Conservation (phyloP, 2,329 filamentous ascomycete species). For the Lithohypha guttulata region DNA sequence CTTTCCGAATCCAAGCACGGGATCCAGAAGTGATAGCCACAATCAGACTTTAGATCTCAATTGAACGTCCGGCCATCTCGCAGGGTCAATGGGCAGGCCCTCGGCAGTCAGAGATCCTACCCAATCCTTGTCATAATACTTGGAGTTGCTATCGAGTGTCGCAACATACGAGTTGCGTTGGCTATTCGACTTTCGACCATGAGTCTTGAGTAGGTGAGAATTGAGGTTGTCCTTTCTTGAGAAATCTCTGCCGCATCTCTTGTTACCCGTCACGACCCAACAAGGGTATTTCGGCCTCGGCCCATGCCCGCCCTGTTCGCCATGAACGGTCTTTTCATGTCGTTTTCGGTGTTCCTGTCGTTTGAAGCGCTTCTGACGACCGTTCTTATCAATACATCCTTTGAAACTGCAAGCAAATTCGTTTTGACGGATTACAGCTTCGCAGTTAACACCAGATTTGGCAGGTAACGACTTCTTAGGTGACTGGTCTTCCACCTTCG, state of each 20-base stretch:
- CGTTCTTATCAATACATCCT: constrained; percentile 29
- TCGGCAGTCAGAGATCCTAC: constrained; percentile 33
- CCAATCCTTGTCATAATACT: constrained; percentile 35
- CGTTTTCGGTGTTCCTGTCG: constrained; percentile 40
- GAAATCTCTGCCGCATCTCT: constrained; percentile 27
- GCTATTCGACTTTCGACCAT: constrained; percentile 32
- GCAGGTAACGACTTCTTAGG: constrained; percentile 5
- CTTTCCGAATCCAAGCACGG: no score
- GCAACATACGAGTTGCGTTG: constrained; percentile 37
- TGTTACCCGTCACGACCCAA: constrained; percentile 33
- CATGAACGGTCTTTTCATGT: constrained; percentile 39
- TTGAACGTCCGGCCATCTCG: constrained; percentile 1
- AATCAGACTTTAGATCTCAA: no score
- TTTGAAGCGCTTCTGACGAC: constrained; percentile 38
- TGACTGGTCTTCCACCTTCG: constrained; percentile 8
- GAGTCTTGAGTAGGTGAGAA: constrained; percentile 36
- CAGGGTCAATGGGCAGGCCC: constrained; percentile 28
- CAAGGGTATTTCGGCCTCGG: constrained; percentile 30
- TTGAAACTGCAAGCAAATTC: constrained; percentile 30
- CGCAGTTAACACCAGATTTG: constrained; percentile 18
- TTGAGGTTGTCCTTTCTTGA: constrained; percentile 37
- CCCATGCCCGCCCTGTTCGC: constrained; percentile 25
- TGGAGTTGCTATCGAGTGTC: constrained; percentile 33
- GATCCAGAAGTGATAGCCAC: no score
- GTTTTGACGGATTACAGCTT: constrained; percentile 18